Conservation (phyloP, 2,329 filamentous ascomycete species). For the Aureobasidium sp. region DNA sequence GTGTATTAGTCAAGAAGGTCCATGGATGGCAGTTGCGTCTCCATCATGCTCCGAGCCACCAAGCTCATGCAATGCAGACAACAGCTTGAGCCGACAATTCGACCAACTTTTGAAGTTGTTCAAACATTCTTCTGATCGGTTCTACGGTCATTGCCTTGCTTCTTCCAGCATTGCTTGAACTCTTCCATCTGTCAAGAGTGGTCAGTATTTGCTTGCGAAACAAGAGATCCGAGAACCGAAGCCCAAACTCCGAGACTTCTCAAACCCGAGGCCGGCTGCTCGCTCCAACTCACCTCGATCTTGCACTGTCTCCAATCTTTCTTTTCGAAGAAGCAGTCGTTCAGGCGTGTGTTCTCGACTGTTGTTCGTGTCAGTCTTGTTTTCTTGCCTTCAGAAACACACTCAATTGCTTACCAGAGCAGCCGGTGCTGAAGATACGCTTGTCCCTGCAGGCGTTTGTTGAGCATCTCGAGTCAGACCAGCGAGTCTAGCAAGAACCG, state of each 20-base stretch:
- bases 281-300: slow-evolving; percentile 61
- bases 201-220: not conserved
- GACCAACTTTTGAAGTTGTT: slow-evolving; percentile 10
- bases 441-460: slow-evolving; percentile 63
- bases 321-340: slow-evolving; percentile 91
- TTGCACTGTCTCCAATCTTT: slow-evolving; percentile 92
- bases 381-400: slow-evolving; percentile 90
- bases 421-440: slow-evolving; percentile 94
- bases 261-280: not conserved
- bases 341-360: slow-evolving; percentile 88
- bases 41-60: not conserved
- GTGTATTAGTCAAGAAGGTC: not conserved
- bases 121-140: slow-evolving; percentile 66
- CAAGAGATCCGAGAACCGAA: not conserved
- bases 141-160: slow-evolving; percentile 74
- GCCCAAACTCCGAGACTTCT: not conserved
- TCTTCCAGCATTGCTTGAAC: slow-evolving; percentile 88
- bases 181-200: slow-evolving; percentile 62
- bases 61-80: not conserved
- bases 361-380: slow-evolving; percentile 20
- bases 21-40: not conserved
- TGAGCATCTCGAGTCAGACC: not conserved
- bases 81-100: not conserved
- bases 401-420: slow-evolving; percentile 60
- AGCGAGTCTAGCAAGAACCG: not conserved